Conservation (phyloP, 257 asterid genomes). For the Ilex asprella region DNA sequence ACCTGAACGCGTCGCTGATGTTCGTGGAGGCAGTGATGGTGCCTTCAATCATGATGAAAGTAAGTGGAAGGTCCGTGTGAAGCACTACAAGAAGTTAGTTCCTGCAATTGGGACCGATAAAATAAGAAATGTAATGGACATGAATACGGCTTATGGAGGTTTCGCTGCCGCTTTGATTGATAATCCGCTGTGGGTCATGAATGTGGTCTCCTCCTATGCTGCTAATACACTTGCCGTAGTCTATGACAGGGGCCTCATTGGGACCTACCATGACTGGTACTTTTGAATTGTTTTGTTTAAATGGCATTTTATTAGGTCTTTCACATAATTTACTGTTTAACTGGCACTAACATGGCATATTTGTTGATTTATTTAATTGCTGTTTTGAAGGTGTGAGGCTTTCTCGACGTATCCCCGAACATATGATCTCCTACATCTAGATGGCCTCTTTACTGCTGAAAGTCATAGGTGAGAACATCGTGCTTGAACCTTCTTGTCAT, state of each 20-base stretch:
- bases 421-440: conserved; percentile 24
- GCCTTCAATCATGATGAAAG: conserved; percentile 20
- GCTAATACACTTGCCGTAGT: conserved; percentile 25
- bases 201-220: conserved; percentile 24
- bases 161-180: conserved; percentile 23
- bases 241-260: conserved; percentile 29
- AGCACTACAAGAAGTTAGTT: conserved; percentile 25
- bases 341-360: background rate
- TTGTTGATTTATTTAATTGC: background rate
- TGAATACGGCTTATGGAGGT: conserved; percentile 28
- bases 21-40: conserved; percentile 23
- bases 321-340: background rate
- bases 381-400: conserved; percentile 24
- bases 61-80: conserved; percentile 18
- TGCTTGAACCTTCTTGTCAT: no score
- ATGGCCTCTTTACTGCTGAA: conserved; percentile 27
- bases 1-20: conserved; percentile 21
- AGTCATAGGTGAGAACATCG: conserved; percentile 19
- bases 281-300: background rate
- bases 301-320: no score
- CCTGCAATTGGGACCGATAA: conserved; percentile 25
- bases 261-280: conserved; percentile 31
- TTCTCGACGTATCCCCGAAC: conserved; percentile 31
- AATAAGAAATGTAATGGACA: conserved; percentile 29
- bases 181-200: conserved; percentile 28